Base-by-base conservation (phyloP, 352 stramenopile genomes). In the Pythium rhizo-oryzae region DNA sequence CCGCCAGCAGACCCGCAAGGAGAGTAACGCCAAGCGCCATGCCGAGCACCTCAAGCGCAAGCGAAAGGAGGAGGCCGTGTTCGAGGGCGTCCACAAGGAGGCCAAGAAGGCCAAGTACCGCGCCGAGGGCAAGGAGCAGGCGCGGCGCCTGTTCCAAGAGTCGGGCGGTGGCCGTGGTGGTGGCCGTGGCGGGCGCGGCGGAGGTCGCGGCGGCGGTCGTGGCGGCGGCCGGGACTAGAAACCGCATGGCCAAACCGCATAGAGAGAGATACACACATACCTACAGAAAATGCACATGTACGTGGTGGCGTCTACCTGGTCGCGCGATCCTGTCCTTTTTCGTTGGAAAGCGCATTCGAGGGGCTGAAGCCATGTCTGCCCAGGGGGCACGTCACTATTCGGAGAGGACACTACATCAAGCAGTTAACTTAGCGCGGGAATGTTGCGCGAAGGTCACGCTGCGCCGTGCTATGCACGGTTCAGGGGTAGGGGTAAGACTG, bases 1-100 rank as follows among this genome's bases (percentile, higher is more conserved):
- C 71, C 99, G 99, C 62, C 82, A 96, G 49, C 82, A 90, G 53
- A 99, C 98, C 35, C 85, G 94, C 2, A 98, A 98, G 73, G 78
- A 90, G n/a, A 96, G 92, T 72, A 95, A 98, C 68, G 88, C 77
- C 16, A 76, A 93, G 69, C 81, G 92, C 3, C 96, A 92, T 35
- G 71, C 85, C 13, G 91, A 93, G 30, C 90, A 97, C 56, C 70
- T 87, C 15, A 99, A 99, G 85, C 89, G 98, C 70, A 94, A 97
- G 67, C 81, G 89, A 58, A 92, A 92, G 33, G 95, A 97, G 65
- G 92, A 98, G 43, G 94, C 92, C 61, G 78, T 92, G 59, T 97
- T 98, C 58, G 91, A 91, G 56, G 85, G 76, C 37, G 82, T 89
- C 25, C 86, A 94, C 64, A 80, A 79, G 49, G 88, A 87, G 15